Conservation (phyloP, 1,284 basidiomycete species). For the Cutaneotrichosporon sp. region DNA sequence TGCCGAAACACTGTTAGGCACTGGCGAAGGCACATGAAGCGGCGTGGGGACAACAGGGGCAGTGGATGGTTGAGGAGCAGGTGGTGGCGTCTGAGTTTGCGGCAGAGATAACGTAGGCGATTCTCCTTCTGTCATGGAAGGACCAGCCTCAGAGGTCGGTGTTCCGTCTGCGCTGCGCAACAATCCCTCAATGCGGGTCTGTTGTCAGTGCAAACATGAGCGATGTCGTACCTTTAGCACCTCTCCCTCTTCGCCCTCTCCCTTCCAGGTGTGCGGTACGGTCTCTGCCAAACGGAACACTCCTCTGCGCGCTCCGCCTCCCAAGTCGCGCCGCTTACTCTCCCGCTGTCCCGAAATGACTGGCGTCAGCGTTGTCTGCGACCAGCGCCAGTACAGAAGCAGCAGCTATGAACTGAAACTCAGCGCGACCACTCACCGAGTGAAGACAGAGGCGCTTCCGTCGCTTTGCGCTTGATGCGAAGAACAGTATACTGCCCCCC, state of each 20-base stretch:
- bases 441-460: conserved; percentile 44
- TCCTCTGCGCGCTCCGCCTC: conserved; percentile 21
- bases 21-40: background rate
- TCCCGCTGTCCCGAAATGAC: conserved; percentile 35
- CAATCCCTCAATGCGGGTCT: conserved; percentile 17
- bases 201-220: conserved; percentile 6
- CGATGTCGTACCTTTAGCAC: conserved; percentile 24
- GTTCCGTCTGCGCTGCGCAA: background rate
- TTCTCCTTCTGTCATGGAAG: background rate
- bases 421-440: conserved; percentile 40
- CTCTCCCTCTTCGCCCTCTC: conserved; percentile 39
- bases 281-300: conserved; percentile 49
- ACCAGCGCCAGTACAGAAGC: too few relatives aligned
- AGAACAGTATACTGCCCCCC: conserved; percentile 37
- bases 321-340: conserved; percentile 29
- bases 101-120: background rate
- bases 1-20: background rate
- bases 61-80: background rate
- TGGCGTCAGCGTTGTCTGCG: conserved; percentile 15
- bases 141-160: background rate
- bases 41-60: background rate
- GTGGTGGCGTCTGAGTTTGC: background rate
- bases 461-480: conserved; percentile 49
- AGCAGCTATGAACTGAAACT: too few relatives aligned
- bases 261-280: conserved; percentile 46